Evolutionary conservation across 2,329 filamentous ascomycete species (phyloP).

Genomic region (Trichoderma oligosporum): DNA sequence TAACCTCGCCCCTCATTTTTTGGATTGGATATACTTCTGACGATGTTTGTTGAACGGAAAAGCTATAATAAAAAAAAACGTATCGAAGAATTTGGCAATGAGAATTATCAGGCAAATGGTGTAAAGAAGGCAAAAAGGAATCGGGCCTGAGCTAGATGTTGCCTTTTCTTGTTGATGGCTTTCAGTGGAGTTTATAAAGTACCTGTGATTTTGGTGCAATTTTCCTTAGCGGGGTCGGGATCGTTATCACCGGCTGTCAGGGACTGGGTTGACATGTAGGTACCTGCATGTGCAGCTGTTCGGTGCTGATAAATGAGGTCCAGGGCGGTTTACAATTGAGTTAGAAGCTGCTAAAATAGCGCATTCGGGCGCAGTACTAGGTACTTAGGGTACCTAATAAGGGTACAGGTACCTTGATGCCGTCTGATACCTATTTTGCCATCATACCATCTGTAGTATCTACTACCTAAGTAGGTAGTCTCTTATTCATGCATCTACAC

Average conservation of each 20-base stretch:
- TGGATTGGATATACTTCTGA: constrained; percentile 25
- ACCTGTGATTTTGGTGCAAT: neutral
- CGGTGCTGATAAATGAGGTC: neutral
- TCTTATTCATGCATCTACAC: no score
- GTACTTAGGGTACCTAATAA: no score
- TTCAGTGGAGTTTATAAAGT: constrained; percentile 24
- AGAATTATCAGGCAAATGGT: constrained; percentile 8
- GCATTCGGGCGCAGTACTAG: no score
- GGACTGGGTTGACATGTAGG: constrained; percentile 3
- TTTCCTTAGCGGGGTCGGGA: constrained; percentile 3
- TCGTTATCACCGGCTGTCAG: constrained; percentile 4
- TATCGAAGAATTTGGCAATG: neutral
- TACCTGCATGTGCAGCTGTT: constrained; percentile 7
- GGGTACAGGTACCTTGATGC: no score
- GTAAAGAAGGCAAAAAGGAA: constrained; percentile 26
- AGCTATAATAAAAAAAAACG: neutral
- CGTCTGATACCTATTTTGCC: no score
- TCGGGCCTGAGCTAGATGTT: constrained; percentile 23
- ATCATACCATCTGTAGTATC: no score
- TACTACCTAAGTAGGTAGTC: no score
- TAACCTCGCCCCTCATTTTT: constrained; percentile 57
- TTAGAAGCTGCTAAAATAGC: constrained; percentile 10
- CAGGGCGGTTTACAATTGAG: neutral
- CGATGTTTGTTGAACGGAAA: neutral
- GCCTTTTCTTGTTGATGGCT: constrained; percentile 37